phyloP scores from a whole-genome alignment of 768 basidiomycete genomes.

The Amanita fuliginea region DNA sequence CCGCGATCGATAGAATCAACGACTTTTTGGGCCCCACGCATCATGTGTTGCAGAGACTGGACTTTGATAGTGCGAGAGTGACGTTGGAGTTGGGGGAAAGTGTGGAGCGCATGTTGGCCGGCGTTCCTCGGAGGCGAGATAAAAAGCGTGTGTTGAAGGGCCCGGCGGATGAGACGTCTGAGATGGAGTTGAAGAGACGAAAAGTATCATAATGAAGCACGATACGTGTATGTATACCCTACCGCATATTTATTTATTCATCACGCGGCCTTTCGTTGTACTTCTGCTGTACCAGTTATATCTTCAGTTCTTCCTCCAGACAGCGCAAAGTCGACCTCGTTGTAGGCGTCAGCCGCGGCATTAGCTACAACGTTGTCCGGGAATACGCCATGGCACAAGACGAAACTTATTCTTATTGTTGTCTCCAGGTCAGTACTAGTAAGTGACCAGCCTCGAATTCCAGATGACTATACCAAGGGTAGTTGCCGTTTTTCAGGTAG shows the following conservation, averaged over 20 bases:
- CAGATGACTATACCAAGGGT: no score
- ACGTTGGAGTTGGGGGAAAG: slow-evolving; percentile 4
- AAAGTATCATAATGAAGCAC: neutral
- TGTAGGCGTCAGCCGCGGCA: slow-evolving; percentile 18
- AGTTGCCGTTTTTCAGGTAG: no score
- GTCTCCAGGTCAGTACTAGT: slow-evolving; percentile 14
- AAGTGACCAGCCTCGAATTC: no score
- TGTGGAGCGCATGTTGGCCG: slow-evolving; percentile 4
- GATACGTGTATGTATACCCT: neutral
- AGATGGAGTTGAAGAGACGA: neutral
- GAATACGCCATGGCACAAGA: slow-evolving; percentile 16
- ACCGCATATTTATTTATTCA: no score
- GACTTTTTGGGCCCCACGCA: slow-evolving; percentile 1
- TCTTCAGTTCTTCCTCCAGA: slow-evolving; percentile 10
- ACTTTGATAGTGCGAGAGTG: slow-evolving; percentile 4
- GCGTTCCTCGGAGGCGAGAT: neutral
- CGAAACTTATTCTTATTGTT: slow-evolving; percentile 19
- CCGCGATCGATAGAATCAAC: slow-evolving; percentile 4
- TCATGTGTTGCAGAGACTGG: neutral
- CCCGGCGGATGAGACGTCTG: neutral
- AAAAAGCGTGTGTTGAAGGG: neutral
- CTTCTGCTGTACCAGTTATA: slow-evolving; percentile 11
- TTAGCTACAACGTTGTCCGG: slow-evolving; percentile 18
- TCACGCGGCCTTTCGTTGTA: no score
- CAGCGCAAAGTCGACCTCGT: slow-evolving; percentile 17